phyloP scores from a whole-genome alignment of 345 rosid genomes.

The Lepidium aucheri region DNA sequence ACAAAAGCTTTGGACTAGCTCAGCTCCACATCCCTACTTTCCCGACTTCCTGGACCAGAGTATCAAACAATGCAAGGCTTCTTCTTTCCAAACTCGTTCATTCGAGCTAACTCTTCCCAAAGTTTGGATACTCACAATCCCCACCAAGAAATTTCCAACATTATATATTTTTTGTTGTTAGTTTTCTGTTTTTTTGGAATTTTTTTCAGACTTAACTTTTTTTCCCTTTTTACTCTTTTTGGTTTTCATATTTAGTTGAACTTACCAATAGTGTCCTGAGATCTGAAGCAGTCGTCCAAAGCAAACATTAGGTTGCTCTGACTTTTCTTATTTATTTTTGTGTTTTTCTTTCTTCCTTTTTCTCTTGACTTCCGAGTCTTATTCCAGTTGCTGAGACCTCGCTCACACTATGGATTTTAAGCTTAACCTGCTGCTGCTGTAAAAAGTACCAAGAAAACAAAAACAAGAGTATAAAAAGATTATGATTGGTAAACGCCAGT shows the following conservation, averaged over 20 bases:
- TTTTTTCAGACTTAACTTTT: not conserved
- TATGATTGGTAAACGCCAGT: constrained; percentile 14
- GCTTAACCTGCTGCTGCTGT: constrained; percentile 19
- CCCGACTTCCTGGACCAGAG: not conserved
- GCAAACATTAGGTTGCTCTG: constrained; percentile 3
- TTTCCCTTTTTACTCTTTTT: not conserved
- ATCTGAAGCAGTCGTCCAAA: not conserved
- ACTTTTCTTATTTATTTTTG: constrained; percentile 5
- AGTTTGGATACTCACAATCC: constrained; percentile 2
- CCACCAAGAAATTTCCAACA: constrained; percentile 5
- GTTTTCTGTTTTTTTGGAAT: not conserved
- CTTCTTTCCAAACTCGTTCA: not conserved
- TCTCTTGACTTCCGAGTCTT: too few species aligned
- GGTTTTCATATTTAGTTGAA: constrained; percentile 1
- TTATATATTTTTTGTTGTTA: not conserved
- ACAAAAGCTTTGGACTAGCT: not conserved
- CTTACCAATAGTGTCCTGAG: constrained; percentile 11
- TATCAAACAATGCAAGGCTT: not conserved
- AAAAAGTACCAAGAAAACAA: constrained; percentile 12
- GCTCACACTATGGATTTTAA: constrained; percentile 18
- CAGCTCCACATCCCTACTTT: not conserved
- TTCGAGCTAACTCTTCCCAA: not conserved
- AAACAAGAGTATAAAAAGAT: constrained; percentile 17
- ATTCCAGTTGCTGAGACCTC: not conserved
- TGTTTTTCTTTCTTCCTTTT: not conserved